Conservation (phyloP, 768 basidiomycete genomes). For the Hypholoma sublateritium region DNA sequence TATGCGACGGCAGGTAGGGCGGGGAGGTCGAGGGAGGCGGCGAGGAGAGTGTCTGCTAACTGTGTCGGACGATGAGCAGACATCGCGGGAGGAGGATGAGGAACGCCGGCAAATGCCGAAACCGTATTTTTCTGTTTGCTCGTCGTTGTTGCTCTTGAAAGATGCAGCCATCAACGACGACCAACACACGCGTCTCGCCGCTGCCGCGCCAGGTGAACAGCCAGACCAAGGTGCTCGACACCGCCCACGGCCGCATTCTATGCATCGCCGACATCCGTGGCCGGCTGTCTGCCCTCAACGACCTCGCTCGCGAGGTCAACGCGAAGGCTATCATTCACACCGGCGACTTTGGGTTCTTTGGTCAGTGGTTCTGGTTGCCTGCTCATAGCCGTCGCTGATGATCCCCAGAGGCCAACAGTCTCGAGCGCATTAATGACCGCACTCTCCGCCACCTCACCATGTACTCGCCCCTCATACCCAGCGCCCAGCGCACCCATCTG, state of each 20-base stretch:
- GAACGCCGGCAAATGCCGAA: conserved; percentile 12
- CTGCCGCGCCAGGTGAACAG: conserved; percentile 64
- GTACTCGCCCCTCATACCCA: conserved; percentile 92
- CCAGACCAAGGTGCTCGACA: conserved; percentile 78
- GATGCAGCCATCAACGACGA: conserved; percentile 39
- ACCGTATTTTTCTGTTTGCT: conserved; percentile 7
- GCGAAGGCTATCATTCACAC: conserved; percentile 95
- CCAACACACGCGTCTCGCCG: conserved; percentile 55
- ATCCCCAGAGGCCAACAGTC: conserved; percentile 64
- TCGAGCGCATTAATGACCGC: conserved; percentile 91
- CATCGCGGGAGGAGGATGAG: conserved; percentile 9
- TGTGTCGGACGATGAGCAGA: conserved; percentile 22
- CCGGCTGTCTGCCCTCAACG: conserved; percentile 83
- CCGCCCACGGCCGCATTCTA: conserved; percentile 81
- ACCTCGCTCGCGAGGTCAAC: conserved; percentile 84
- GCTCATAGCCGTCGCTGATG: background rate
- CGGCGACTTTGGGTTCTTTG: conserved; percentile 99
- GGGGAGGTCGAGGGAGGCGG: conserved; percentile 47
- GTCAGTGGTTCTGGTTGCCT: conserved; percentile 36
- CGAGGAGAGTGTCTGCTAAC: conserved; percentile 39
- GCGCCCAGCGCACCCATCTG: conserved; percentile 78
- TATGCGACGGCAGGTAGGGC: conserved; percentile 42
- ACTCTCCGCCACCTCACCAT: conserved; percentile 94
- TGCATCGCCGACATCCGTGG: conserved; percentile 95
- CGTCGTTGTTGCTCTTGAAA: background rate